These are phyloP conservation scores for Stephanodiscus minutulus DNA, from an alignment of 108 stramenopile species.

Conservation along the genomic window DNA sequence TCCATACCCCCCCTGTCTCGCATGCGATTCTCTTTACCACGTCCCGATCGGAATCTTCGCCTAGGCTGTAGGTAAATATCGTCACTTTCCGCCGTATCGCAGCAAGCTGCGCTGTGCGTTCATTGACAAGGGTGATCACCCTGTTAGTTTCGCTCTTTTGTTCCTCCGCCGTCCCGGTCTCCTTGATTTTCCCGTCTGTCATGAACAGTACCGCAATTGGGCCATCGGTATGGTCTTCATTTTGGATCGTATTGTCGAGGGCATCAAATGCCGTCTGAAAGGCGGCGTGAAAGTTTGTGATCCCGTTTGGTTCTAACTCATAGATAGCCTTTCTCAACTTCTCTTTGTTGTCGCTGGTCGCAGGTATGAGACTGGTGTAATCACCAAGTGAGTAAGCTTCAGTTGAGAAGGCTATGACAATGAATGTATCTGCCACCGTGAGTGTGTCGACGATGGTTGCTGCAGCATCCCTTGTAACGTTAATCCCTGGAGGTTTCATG, in stretches of 20 bases:
- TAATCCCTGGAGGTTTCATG: conserved; percentile 46
- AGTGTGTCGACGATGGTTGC: conserved; percentile 52
- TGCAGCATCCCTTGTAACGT: conserved; percentile 24
- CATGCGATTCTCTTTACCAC: conserved; percentile 53
- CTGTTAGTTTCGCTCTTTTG: not conserved
- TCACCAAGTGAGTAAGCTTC: conserved; percentile 11
- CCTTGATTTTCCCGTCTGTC: conserved; percentile 42
- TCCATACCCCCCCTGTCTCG: conserved; percentile 55
- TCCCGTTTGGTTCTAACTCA: conserved; percentile 6
- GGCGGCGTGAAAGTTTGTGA: conserved; percentile 46
- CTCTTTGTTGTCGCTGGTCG: conserved; percentile 44
- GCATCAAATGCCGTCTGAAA: conserved; percentile 33
- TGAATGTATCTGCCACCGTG: conserved; percentile 47
- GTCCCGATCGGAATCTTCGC: conserved; percentile 24
- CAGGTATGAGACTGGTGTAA: conserved; percentile 17
- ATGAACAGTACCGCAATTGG: conserved; percentile 46
- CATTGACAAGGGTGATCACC: conserved; percentile 30
- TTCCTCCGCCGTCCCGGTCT: conserved; percentile 17
- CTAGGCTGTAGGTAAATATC: conserved; percentile 57
- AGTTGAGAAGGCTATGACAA: conserved; percentile 40
- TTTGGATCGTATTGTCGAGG: conserved; percentile 5
- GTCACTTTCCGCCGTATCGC: conserved; percentile 17
- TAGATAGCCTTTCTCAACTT: conserved; percentile 21
- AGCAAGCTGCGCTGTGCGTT: conserved; percentile 10
- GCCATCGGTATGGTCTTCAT: conserved; percentile 29